These are phyloP conservation scores for Globisporangium sylvaticum DNA, from an alignment of 352 stramenopile genomes.

Conservation along the genomic window DNA sequence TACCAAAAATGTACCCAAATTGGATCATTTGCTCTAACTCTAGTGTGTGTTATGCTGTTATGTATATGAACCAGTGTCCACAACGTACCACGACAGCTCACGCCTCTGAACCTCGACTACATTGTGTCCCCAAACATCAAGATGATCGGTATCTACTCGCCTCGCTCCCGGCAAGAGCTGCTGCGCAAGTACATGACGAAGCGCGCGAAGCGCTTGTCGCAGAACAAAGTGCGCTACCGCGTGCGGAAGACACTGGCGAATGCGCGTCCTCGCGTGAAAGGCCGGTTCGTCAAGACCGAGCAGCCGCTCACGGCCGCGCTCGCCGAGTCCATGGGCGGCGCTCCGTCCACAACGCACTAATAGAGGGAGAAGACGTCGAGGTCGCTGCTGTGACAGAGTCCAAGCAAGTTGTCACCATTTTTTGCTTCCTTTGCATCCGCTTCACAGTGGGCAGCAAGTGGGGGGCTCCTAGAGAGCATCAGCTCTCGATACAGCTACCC, in stretches of 20 bases:
- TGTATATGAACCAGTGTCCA: conserved; percentile 30
- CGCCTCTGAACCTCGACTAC: conserved; percentile 45
- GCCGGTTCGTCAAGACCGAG: conserved; percentile 82
- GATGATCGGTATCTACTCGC: conserved; percentile 69
- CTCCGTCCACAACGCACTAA: neutral
- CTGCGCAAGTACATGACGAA: conserved; percentile 81
- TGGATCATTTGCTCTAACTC: neutral
- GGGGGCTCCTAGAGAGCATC: neutral
- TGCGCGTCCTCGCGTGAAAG: conserved; percentile 69
- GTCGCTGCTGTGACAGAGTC: neutral
- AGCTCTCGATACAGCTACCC: neutral
- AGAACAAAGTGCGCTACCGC: conserved; percentile 74
- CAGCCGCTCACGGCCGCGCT: conserved; percentile 65
- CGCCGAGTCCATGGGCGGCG: conserved; percentile 29
- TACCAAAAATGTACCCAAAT: conserved; percentile 1
- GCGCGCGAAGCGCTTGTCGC: conserved; percentile 62
- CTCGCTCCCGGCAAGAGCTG: conserved; percentile 54
- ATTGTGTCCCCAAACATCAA: conserved; percentile 25
- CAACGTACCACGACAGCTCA: conserved; percentile 32
- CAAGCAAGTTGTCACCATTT: neutral
- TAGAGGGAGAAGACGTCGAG: neutral
- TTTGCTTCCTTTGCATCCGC: neutral
- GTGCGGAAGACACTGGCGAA: conserved; percentile 81
- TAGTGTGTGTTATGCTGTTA: conserved; percentile 2
- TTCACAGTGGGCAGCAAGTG: neutral